Conservation (phyloP, 768 basidiomycete genomes). For the Zangia roseola region DNA sequence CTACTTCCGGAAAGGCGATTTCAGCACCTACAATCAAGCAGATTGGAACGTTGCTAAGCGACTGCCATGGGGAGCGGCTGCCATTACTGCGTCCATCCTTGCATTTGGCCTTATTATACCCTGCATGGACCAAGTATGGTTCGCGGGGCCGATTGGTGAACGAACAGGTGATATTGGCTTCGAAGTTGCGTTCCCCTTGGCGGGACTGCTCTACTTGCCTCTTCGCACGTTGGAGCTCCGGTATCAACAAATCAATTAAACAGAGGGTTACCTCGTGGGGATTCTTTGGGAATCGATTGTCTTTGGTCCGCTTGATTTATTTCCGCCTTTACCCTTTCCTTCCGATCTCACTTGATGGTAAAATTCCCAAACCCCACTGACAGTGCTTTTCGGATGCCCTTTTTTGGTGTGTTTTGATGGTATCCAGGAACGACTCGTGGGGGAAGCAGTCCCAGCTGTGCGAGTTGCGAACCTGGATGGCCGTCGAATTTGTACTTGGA, state of each 20-base stretch:
- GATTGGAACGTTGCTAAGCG: constrained; percentile 50
- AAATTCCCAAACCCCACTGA: not conserved
- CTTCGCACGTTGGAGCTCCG: constrained; percentile 51
- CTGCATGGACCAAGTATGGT: constrained; percentile 73
- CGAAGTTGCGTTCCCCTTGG: constrained; percentile 52
- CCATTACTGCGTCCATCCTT: constrained; percentile 48
- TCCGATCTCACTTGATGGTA: not conserved
- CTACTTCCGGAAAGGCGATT: constrained; percentile 54
- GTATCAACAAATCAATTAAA: constrained; percentile 26
- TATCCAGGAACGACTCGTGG: constrained; percentile 17
- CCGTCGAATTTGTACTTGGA: not conserved
- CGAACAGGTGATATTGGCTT: constrained; percentile 72
- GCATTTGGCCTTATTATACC: constrained; percentile 60
- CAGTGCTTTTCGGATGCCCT: not conserved
- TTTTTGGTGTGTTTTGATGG: constrained; percentile 15
- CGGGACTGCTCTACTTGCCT: constrained; percentile 50
- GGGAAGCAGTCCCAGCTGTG: not conserved
- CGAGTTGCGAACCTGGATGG: not conserved
- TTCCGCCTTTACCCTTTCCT: not conserved
- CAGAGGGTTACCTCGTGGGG: not conserved
- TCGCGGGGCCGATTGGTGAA: constrained; percentile 62
- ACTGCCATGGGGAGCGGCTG: constrained; percentile 65
- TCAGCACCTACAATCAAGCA: constrained; percentile 45
- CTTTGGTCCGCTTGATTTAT: constrained; percentile 12
- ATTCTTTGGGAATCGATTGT: not conserved